phyloP scores from a whole-genome alignment of 345 rosid species.

The Barbarea vulgaris region DNA sequence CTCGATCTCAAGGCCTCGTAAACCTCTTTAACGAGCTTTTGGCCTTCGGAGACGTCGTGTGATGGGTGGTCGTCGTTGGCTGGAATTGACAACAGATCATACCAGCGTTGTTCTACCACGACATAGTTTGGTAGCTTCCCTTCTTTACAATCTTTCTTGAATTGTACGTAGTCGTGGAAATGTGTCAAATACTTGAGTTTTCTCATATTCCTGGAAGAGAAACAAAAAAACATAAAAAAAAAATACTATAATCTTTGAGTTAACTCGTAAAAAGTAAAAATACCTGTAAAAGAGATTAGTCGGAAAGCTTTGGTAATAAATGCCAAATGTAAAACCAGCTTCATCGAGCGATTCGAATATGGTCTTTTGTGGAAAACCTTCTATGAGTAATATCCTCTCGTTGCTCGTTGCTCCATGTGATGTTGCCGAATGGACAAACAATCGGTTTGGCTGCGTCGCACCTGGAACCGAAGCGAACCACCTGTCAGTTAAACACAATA shows the following conservation, averaged over 20 bases:
- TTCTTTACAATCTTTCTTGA: conserved; percentile 51
- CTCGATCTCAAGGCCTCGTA: conserved; percentile 57
- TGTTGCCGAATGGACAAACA: conserved; percentile 62
- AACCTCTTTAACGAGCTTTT: conserved; percentile 53
- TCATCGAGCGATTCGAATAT: conserved; percentile 67
- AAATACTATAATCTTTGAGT: neutral
- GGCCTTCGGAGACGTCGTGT: conserved; percentile 59
- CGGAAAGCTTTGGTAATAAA: conserved; percentile 55
- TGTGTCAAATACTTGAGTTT: conserved; percentile 45
- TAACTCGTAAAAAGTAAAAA: neutral
- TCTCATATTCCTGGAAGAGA: conserved; percentile 50
- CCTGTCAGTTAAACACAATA: conserved; percentile 28
- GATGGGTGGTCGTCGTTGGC: conserved; percentile 63
- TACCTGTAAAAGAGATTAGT: conserved; percentile 61
- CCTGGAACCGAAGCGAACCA: conserved; percentile 70
- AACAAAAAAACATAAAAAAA: neutral
- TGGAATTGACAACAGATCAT: conserved; percentile 40
- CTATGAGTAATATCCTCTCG: conserved; percentile 42
- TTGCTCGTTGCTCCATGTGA: conserved; percentile 59
- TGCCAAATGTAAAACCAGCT: conserved; percentile 54
- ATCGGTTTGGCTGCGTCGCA: conserved; percentile 62
- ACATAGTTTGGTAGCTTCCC: conserved; percentile 58
- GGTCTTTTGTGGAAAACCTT: conserved; percentile 68
- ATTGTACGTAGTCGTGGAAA: conserved; percentile 48
- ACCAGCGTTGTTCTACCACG: conserved; percentile 52